These are phyloP conservation scores for Hypoxylon sp. DNA, from an alignment of 2,329 filamentous ascomycete species.

Conservation along the genomic window DNA sequence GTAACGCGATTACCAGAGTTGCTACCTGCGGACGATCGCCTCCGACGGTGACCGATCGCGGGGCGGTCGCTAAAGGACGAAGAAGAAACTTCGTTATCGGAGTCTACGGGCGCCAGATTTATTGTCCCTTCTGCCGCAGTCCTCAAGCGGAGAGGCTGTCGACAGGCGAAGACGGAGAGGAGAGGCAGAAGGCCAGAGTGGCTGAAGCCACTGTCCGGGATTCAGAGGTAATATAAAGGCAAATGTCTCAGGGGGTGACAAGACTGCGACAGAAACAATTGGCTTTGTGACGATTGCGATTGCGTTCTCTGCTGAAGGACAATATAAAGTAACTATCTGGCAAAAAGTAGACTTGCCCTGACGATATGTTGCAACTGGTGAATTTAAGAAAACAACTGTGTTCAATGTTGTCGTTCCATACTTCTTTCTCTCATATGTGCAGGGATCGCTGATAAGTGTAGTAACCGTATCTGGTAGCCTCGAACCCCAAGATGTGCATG, in stretches of 20 bases:
- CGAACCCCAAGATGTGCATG: constrained; percentile 9
- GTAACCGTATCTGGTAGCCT: constrained; percentile 43
- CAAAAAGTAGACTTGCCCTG: constrained; percentile 8
- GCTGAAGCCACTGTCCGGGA: constrained; percentile 44
- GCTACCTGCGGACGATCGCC: constrained; percentile 61
- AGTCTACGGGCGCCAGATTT: constrained; percentile 68
- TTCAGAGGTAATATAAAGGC: constrained; percentile 32
- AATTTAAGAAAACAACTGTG: constrained; percentile 41
- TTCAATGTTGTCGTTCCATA: constrained; percentile 42
- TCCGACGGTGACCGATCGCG: constrained; percentile 64
- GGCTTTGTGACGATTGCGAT: constrained; percentile 27
- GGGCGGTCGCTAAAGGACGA: constrained; percentile 67
- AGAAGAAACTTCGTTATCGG: constrained; percentile 67
- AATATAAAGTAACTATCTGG: constrained; percentile 30
- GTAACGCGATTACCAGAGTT: constrained; percentile 54
- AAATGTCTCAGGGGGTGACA: constrained; percentile 44
- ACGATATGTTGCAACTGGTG: constrained; percentile 24
- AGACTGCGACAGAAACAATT: constrained; percentile 35
- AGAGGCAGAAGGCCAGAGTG: constrained; percentile 37
- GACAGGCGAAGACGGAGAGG: constrained; percentile 35
- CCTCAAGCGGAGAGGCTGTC: constrained; percentile 42
- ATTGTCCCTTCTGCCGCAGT: constrained; percentile 46
- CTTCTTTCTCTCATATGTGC: constrained; percentile 30
- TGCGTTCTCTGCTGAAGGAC: constrained; percentile 27
- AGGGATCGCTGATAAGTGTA: constrained; percentile 40